Evolutionary conservation across 805 yeast genomes (phyloP).

Genomic region (Alloascoidea hylecoeti): DNA sequence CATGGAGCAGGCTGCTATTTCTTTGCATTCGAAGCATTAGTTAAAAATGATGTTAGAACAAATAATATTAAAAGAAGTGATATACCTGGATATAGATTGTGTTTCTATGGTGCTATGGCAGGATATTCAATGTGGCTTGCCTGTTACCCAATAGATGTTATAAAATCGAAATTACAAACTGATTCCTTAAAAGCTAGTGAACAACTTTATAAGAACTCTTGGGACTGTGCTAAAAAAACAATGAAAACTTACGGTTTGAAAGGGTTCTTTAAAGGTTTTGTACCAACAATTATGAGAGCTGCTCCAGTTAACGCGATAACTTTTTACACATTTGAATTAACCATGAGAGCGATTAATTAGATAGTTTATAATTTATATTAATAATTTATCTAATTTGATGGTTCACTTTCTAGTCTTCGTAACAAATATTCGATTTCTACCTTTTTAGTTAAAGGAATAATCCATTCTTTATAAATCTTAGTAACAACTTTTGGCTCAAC

Average conservation of each 20-base stretch:
- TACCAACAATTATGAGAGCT: conserved; percentile 89
- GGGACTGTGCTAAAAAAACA: conserved; percentile 45
- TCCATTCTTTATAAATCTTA: conserved; percentile 69
- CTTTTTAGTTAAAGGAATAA: conserved; percentile 88
- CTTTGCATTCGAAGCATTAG: conserved; percentile 79
- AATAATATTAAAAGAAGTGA: conserved; percentile 42
- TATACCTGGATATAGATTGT: conserved; percentile 78
- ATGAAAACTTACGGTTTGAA: conserved; percentile 44
- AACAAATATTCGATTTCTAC: conserved; percentile 89
- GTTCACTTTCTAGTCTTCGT: conserved; percentile 52
- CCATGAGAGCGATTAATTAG: conserved; percentile 41
- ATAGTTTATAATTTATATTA: neutral
- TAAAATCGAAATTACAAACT: conserved; percentile 81
- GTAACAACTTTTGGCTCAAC: conserved; percentile 77
- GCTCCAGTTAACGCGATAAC: conserved; percentile 98
- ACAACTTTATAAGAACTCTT: conserved; percentile 44
- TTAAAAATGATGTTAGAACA: conserved; percentile 44
- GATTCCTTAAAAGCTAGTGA: conserved; percentile 43
- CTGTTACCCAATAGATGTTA: conserved; percentile 79
- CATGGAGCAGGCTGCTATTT: conserved; percentile 68
- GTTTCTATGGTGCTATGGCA: conserved; percentile 79
- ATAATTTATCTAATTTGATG: neutral
- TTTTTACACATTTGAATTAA: conserved; percentile 82
- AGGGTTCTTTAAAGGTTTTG: conserved; percentile 84
- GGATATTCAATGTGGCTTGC: conserved; percentile 86